Conservation (phyloP, 768 basidiomycete genomes). For the Coprinopsis strossmayeri region DNA sequence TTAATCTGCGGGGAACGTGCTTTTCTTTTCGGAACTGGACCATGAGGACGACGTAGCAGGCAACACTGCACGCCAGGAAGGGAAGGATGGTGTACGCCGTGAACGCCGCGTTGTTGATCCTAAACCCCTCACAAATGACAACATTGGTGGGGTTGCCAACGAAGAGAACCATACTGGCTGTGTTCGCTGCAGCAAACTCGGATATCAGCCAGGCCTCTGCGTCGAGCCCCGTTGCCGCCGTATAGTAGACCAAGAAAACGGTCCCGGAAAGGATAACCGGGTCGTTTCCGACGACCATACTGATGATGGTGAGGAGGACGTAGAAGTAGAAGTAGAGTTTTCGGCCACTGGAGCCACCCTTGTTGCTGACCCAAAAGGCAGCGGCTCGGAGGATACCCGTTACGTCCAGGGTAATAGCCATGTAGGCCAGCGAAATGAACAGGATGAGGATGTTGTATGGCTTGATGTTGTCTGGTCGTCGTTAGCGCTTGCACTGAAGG, state of each 20-base stretch:
- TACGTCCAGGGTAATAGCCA: slow-evolving; percentile 86
- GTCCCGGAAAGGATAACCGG: slow-evolving; percentile 92
- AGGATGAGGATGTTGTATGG: slow-evolving; percentile 92
- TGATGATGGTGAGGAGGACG: slow-evolving; percentile 69
- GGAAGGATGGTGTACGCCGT: slow-evolving; percentile 82
- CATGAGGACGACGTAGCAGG: slow-evolving; percentile 53
- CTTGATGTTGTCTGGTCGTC: slow-evolving; percentile 55
- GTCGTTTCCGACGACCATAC: slow-evolving; percentile 86
- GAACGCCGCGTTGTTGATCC: slow-evolving; percentile 69
- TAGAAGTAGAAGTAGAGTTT: slow-evolving; percentile 79
- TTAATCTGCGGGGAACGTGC: slow-evolving; percentile 45
- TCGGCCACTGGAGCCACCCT: slow-evolving; percentile 66
- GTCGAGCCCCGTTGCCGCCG: slow-evolving; percentile 51
- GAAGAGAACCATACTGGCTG: slow-evolving; percentile 68
- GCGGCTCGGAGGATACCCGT: slow-evolving; percentile 84
- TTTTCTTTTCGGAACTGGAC: slow-evolving; percentile 53
- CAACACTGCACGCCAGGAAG: slow-evolving; percentile 59
- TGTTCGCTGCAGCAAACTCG: slow-evolving; percentile 76
- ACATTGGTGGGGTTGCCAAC: slow-evolving; percentile 94
- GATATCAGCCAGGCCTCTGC: slow-evolving; percentile 66
- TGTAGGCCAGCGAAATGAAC: slow-evolving; percentile 89
- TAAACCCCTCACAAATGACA: slow-evolving; percentile 83
- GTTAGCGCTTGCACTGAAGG: slow-evolving; percentile 4
- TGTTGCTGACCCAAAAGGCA: slow-evolving; percentile 84
- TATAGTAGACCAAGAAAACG: slow-evolving; percentile 86